Percentiles rank a stretch among this genome's conserved stretches.
phyloP scores from a whole-genome alignment of 352 stramenopile species.

The Globisporangium recalcitrans region DNA sequence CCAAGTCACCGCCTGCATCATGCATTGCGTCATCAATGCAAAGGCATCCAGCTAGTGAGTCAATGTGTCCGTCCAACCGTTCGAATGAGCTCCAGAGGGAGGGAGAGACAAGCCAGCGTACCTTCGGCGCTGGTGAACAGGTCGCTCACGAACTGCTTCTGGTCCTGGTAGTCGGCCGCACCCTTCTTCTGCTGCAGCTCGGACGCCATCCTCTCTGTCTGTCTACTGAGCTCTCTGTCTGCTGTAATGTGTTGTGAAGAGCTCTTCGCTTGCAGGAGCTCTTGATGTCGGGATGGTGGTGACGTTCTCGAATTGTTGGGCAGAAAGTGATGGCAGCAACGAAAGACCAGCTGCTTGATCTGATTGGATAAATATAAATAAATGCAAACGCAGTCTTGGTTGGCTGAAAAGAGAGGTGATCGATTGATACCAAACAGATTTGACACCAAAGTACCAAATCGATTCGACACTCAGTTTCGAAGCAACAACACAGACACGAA shows the following conservation, averaged over 20 bases:
- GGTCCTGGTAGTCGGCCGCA: slow-evolving; percentile 65
- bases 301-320: too few relatives aligned
- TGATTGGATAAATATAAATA: too few relatives aligned
- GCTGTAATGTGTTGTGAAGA: too few relatives aligned
- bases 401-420: too few relatives aligned
- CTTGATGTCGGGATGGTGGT: too few relatives aligned
- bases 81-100: slow-evolving; percentile 2
- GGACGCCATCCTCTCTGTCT: slow-evolving; percentile 21
- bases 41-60: slow-evolving; percentile 1
- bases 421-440: too few relatives aligned
- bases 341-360: too few relatives aligned
- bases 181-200: slow-evolving; percentile 55
- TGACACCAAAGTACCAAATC: not conserved
- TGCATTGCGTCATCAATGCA: not conserved
- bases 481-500: not conserved
- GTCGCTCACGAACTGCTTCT: slow-evolving; percentile 73
- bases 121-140: slow-evolving; percentile 69
- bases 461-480: not conserved
- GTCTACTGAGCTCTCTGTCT: too few relatives aligned
- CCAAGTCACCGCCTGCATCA: slow-evolving; percentile 62
- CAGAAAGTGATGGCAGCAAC: too few relatives aligned
- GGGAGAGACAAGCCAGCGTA: slow-evolving; percentile 20
- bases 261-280: too few relatives aligned
- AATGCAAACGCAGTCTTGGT: too few relatives aligned
- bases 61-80: not conserved